These are phyloP conservation scores for Colletotrichum sp. DNA, from an alignment of 2,329 filamentous ascomycete species.

Conservation along the genomic window DNA sequence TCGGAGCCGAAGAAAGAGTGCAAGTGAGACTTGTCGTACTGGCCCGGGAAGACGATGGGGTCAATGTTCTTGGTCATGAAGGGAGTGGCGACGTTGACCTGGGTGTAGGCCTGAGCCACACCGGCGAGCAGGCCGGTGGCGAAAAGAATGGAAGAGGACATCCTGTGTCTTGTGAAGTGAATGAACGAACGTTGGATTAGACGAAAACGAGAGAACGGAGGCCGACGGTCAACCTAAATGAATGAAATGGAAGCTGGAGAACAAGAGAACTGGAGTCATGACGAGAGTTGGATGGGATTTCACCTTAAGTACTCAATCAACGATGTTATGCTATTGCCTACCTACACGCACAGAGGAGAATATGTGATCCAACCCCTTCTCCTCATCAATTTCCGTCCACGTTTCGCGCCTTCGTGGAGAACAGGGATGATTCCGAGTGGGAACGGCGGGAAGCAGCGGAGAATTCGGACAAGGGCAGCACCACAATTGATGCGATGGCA, in stretches of 20 bases:
- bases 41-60: conserved; percentile 35
- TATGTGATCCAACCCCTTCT: background rate
- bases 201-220: background rate
- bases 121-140: conserved; percentile 12
- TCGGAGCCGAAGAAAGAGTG: conserved; percentile 42
- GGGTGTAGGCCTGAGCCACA: conserved; percentile 28
- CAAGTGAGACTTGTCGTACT: conserved; percentile 34
- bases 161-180: conserved; percentile 18
- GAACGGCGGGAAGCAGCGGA: background rate
- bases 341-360: background rate
- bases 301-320: background rate
- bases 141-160: conserved; percentile 20
- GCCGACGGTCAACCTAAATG: background rate
- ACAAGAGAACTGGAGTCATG: background rate
- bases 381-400: conserved; percentile 1
- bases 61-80: conserved; percentile 40
- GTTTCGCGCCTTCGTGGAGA: background rate
- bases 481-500: background rate
- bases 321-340: background rate
- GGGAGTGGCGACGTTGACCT: conserved; percentile 23
- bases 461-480: background rate
- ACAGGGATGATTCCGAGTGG: background rate
- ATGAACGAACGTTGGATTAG: background rate
- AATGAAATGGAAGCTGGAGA: background rate
- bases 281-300: background rate